These are phyloP conservation scores for Clitopilus hobsonii DNA, from an alignment of 768 basidiomycete genomes.

Conservation along the genomic window DNA sequence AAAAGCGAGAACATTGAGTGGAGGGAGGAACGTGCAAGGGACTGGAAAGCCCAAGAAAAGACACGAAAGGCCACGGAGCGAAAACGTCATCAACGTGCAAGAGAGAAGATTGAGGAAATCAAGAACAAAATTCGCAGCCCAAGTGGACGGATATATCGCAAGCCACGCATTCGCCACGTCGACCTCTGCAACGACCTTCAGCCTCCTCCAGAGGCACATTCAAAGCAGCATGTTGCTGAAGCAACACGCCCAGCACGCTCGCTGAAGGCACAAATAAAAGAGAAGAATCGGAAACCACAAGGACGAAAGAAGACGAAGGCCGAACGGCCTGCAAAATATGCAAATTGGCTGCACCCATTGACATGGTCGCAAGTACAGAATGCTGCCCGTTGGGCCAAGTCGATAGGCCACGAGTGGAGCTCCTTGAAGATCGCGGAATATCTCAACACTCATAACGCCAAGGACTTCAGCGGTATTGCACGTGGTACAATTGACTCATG, in stretches of 20 bases:
- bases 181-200: not conserved
- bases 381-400: slow-evolving; percentile 2
- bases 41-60: not conserved
- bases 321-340: not conserved
- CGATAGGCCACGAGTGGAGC: slow-evolving; percentile 11
- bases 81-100: not conserved
- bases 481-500: slow-evolving; percentile 17
- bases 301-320: slow-evolving; percentile 1
- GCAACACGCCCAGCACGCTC: slow-evolving; percentile 1
- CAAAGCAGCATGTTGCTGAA: slow-evolving; percentile 5
- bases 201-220: not conserved
- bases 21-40: not conserved
- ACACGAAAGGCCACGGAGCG: not conserved
- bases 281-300: slow-evolving; percentile 4
- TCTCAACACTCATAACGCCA: slow-evolving; percentile 11
- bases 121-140: slow-evolving; percentile 3
- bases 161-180: not conserved
- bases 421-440: slow-evolving; percentile 11
- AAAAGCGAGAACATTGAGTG: not conserved
- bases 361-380: slow-evolving; percentile 6
- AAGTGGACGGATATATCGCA: slow-evolving; percentile 8
- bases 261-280: not conserved
- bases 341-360: slow-evolving; percentile 9
- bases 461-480: slow-evolving; percentile 12
- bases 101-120: slow-evolving; percentile 8